Percentiles rank a stretch among this genome's conserved stretches.
These are phyloP conservation scores for Heterobasidion parviporum DNA, from an alignment of 1,284 basidiomycete species.

Conservation along the genomic window DNA sequence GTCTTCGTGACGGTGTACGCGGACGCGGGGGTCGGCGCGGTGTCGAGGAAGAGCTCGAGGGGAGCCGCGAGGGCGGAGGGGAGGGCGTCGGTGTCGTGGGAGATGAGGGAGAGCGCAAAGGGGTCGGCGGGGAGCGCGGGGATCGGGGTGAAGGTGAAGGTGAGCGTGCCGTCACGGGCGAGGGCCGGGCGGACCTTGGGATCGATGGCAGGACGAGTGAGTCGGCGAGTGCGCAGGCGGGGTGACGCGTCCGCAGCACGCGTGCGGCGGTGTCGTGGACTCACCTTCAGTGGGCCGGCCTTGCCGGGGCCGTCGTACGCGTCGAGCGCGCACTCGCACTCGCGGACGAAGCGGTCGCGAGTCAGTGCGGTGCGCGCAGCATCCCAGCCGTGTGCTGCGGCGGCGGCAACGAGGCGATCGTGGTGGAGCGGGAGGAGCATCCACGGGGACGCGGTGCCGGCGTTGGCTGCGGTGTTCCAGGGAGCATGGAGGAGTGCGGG, in stretches of 20 bases:
- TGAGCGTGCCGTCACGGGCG: constrained; percentile 33
- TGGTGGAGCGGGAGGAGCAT: constrained; percentile 51
- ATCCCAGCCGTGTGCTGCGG: constrained; percentile 41
- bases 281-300: constrained; percentile 27
- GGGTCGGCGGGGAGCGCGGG: constrained; percentile 28
- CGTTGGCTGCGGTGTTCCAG: constrained; percentile 52
- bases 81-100: constrained; percentile 8
- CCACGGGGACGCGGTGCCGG: constrained; percentile 38
- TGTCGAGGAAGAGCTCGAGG: constrained; percentile 44
- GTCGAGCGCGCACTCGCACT: constrained; percentile 7
- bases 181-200: constrained; percentile 52
- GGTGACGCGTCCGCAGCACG: background rate
- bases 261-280: background rate
- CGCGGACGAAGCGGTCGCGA: constrained; percentile 3
- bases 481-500: constrained; percentile 28
- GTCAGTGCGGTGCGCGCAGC: constrained; percentile 5
- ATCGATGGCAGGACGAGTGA: background rate
- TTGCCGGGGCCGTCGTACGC: constrained; percentile 13
- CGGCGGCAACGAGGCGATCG: constrained; percentile 46
- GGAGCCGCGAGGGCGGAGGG: constrained; percentile 13
- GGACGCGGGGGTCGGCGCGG: constrained; percentile 39
- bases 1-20: constrained; percentile 64
- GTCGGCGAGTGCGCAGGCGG: background rate
- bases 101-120: constrained; percentile 14
- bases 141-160: constrained; percentile 32